These are phyloP conservation scores for Aquilaria malaccensis DNA, from an alignment of 345 rosid species.

Conservation along the genomic window DNA sequence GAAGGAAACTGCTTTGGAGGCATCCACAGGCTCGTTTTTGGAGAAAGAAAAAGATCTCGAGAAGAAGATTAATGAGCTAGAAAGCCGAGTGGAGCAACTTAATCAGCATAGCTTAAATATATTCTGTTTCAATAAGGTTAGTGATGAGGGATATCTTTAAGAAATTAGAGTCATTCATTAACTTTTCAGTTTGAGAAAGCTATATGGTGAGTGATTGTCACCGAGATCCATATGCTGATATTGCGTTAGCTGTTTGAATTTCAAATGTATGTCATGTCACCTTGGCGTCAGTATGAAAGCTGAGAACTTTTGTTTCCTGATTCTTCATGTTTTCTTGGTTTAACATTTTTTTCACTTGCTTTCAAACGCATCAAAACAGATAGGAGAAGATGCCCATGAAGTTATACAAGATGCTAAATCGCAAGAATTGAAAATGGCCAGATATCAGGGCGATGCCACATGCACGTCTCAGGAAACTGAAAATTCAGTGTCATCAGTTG, in stretches of 20 bases:
- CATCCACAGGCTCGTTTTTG: constrained; percentile 39
- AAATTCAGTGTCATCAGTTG: constrained; percentile 8
- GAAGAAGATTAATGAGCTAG: constrained; percentile 49
- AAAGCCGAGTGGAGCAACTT: constrained; percentile 41
- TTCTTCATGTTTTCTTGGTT: not conserved
- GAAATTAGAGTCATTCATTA: too few relatives aligned
- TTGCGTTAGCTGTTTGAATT: too few relatives aligned
- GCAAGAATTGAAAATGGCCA: constrained; percentile 10
- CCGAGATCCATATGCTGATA: too few relatives aligned
- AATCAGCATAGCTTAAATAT: constrained; percentile 22
- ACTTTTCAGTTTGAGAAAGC: too few relatives aligned
- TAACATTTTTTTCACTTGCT: constrained; percentile 2
- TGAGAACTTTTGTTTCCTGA: too few relatives aligned
- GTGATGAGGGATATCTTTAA: not conserved
- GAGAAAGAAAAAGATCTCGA: constrained; percentile 54
- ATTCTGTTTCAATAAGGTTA: constrained; percentile 29
- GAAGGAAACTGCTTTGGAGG: constrained; percentile 57
- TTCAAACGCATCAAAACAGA: constrained; percentile 21
- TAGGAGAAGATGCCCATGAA: constrained; percentile 12
- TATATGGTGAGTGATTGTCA: too few relatives aligned
- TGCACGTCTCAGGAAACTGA: constrained; percentile 17
- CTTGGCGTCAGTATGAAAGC: too few relatives aligned
- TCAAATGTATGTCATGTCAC: too few relatives aligned
- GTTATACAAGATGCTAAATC: constrained; percentile 7
- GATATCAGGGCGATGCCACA: constrained; percentile 3